Evolutionary conservation across 2,329 filamentous ascomycete genomes (phyloP).

Genomic region (Hypocrella siamensis): DNA sequence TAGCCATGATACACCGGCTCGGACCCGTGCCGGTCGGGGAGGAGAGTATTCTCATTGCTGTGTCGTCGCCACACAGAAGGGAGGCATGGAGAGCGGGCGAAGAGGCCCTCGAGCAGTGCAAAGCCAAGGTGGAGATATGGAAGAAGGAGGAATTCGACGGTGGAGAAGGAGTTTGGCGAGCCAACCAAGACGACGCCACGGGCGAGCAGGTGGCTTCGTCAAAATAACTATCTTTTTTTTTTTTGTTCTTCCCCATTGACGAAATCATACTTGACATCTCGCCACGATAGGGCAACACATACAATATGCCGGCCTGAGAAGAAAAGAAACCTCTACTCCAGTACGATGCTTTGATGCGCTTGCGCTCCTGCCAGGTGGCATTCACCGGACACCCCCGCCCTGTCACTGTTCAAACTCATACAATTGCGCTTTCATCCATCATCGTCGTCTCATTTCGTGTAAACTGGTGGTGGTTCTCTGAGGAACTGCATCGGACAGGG

Average conservation of each 20-base stretch:
- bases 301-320: too few relatives aligned
- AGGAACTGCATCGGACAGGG: slow-evolving; percentile 22
- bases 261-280: too few relatives aligned
- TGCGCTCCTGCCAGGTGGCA: not conserved
- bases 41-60: slow-evolving; percentile 81
- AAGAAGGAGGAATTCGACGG: slow-evolving; percentile 79
- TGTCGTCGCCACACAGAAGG: slow-evolving; percentile 68
- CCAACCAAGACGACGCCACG: slow-evolving; percentile 59
- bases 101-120: slow-evolving; percentile 76
- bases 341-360: too few relatives aligned
- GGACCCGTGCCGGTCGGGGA: slow-evolving; percentile 80
- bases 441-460: slow-evolving; percentile 8
- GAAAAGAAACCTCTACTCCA: too few relatives aligned
- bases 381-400: not conserved
- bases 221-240: too few relatives aligned
- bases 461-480: slow-evolving; percentile 20
- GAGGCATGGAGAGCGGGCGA: slow-evolving; percentile 81
- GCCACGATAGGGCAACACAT: too few relatives aligned
- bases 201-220: slow-evolving; percentile 30
- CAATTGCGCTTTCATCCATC: not conserved
- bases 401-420: not conserved
- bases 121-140: slow-evolving; percentile 85
- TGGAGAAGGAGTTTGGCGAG: slow-evolving; percentile 70
- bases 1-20: slow-evolving; percentile 72
- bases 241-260: too few relatives aligned